Evolutionary conservation across 768 basidiomycete genomes (phyloP).

Genomic region (Pulveroboletus ravenelii): DNA sequence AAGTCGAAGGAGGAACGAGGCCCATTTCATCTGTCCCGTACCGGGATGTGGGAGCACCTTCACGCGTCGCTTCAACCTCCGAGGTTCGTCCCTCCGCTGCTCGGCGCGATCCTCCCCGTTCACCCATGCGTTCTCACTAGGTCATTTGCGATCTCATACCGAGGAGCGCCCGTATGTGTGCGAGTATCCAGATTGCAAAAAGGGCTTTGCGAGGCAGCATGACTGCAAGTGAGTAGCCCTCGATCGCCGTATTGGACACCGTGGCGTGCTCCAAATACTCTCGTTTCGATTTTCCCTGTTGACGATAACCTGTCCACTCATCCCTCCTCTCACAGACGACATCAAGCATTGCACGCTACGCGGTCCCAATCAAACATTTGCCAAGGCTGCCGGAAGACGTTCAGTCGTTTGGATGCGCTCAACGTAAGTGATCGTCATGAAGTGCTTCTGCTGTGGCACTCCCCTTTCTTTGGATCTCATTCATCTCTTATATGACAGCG

Average conservation of each 20-base stretch:
- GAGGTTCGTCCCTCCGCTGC: constrained; percentile 46
- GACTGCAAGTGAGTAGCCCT: constrained; percentile 81
- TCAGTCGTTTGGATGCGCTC: constrained; percentile 89
- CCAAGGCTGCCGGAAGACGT: constrained; percentile 90
- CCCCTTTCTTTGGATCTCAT: constrained; percentile 21
- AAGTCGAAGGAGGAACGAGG: constrained; percentile 84
- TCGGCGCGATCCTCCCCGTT: constrained; percentile 3
- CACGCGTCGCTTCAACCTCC: constrained; percentile 84
- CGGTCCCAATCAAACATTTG: constrained; percentile 84
- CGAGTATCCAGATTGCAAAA: constrained; percentile 90
- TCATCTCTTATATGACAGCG: constrained; percentile 44
- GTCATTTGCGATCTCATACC: constrained; percentile 91
- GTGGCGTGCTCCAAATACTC: background rate
- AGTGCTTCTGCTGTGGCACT: constrained; percentile 23
- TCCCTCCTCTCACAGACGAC: constrained; percentile 54
- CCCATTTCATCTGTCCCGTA: constrained; percentile 89
- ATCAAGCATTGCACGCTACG: constrained; percentile 83
- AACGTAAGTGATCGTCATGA: constrained; percentile 63
- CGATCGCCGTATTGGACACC: constrained; percentile 5
- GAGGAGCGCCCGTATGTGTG: constrained; percentile 94
- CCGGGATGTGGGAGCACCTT: constrained; percentile 97
- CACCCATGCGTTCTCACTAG: constrained; percentile 34
- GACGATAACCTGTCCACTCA: constrained; percentile 4
- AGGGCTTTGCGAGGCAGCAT: constrained; percentile 92
- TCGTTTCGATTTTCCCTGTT: background rate